A percentile compares a stretch with the other conserved stretches of the same genome.
phyloP scores from a whole-genome alignment of 2,329 filamentous ascomycete genomes.

The Gyromitra esculenta region DNA sequence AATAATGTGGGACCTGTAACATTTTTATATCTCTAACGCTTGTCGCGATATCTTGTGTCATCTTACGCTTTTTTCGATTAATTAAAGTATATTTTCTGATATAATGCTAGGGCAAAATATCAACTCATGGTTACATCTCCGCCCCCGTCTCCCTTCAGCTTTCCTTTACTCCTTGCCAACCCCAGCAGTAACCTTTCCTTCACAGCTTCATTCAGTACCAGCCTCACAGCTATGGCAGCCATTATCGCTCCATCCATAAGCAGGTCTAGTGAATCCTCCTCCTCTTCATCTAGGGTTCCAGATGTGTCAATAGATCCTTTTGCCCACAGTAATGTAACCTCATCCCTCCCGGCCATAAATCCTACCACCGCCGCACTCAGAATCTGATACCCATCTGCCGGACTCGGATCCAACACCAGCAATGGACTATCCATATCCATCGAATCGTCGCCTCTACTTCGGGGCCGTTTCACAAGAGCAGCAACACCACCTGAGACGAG shows the following conservation, averaged over 20 bases:
- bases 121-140: conserved; percentile 39
- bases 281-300: conserved; percentile 11
- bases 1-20: too few relatives aligned
- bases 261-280: conserved; percentile 53
- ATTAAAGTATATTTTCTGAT: conserved; percentile 31
- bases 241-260: conserved; percentile 56
- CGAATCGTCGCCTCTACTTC: conserved; percentile 51
- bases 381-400: conserved; percentile 80
- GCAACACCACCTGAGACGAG: conserved; percentile 89
- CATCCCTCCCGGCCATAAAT: conserved; percentile 85
- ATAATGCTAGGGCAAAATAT: background rate
- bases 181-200: conserved; percentile 56
- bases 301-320: conserved; percentile 68
- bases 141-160: conserved; percentile 24
- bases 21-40: background rate
- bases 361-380: conserved; percentile 87
- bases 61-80: conserved; percentile 12
- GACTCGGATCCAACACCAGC: conserved; percentile 72
- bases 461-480: conserved; percentile 66
- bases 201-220: conserved; percentile 57
- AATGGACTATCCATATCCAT: conserved; percentile 54
- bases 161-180: conserved; percentile 45
- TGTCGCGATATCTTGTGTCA: background rate
- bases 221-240: conserved; percentile 55
- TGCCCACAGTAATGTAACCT: conserved; percentile 94